Percentiles rank a stretch among this genome's conserved stretches.
phyloP scores from a whole-genome alignment of 2,329 filamentous ascomycete genomes.

The Penicillium sp. region DNA sequence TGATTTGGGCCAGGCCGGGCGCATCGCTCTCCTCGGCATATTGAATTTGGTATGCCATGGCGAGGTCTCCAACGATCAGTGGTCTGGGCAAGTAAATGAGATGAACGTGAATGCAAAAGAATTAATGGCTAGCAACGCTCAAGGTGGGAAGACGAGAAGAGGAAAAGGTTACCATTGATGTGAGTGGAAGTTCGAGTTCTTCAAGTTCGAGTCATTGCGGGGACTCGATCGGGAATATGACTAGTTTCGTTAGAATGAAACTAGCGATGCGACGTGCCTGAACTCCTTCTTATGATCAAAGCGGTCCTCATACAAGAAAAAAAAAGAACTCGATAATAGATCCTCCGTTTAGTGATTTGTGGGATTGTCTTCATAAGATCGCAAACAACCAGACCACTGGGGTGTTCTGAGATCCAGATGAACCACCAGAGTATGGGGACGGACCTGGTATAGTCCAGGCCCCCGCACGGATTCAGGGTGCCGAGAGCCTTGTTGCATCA shows the following conservation, averaged over 20 bases:
- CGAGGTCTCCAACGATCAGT: not conserved
- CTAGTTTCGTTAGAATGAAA: not conserved
- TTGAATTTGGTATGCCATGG: constrained; percentile 28
- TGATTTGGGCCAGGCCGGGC: constrained; percentile 47
- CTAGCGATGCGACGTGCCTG: not conserved
- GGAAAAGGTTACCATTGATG: too few species aligned
- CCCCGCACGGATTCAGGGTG: not conserved
- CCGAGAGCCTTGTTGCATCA: not conserved
- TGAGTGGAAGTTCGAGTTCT: not conserved
- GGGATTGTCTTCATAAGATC: not conserved
- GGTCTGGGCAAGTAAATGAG: not conserved
- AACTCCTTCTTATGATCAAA: not conserved
- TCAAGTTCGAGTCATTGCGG: not conserved
- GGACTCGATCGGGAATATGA: constrained; percentile 2
- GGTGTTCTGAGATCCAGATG: not conserved
- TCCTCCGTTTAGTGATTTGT: not conserved
- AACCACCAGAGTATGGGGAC: not conserved
- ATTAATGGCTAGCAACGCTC: not conserved
- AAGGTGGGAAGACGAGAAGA: not conserved
- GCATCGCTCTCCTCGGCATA: constrained; percentile 49
- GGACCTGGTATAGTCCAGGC: not conserved
- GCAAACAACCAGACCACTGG: not conserved
- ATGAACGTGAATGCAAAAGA: too few species aligned
- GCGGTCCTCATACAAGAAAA: too few species aligned
- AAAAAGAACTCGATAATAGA: too few species aligned